Evolutionary conservation across 2,329 filamentous ascomycete genomes (phyloP).

Genomic region (Ascochyta rabiei): DNA sequence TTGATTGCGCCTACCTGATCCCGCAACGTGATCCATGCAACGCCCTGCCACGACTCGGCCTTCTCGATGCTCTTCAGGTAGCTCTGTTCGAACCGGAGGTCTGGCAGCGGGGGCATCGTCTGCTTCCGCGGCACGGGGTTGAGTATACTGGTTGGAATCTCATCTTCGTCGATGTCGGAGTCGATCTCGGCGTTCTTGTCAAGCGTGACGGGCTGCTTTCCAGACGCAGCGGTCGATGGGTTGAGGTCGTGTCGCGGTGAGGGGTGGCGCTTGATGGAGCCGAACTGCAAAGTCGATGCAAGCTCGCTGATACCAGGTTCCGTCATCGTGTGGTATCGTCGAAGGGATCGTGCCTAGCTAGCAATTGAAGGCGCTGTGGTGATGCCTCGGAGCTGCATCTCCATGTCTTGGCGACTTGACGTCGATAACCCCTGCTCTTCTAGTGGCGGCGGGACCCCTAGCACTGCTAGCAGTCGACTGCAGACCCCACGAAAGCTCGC

Average conservation of each 20-base stretch:
- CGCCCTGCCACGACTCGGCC: conserved; percentile 78
- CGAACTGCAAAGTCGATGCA: conserved; percentile 80
- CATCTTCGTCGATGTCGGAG: conserved; percentile 64
- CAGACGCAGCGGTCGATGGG: conserved; percentile 75
- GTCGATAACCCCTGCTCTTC: conserved; percentile 24
- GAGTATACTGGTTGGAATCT: conserved; percentile 72
- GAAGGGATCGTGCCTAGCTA: neutral
- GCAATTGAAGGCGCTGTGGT: neutral
- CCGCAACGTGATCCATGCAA: conserved; percentile 81
- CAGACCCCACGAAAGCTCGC: conserved; percentile 30
- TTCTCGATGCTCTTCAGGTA: conserved; percentile 87
- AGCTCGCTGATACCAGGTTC: conserved; percentile 57
- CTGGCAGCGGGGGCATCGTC: conserved; percentile 73
- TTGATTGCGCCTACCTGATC: conserved; percentile 71
- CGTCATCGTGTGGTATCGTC: neutral
- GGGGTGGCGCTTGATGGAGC: conserved; percentile 75
- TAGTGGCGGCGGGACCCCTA: conserved; percentile 25
- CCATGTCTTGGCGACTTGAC: conserved; percentile 32
- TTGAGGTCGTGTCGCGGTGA: conserved; percentile 78
- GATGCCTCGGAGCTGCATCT: conserved; percentile 16
- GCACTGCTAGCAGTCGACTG: conserved; percentile 11
- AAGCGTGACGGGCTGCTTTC: conserved; percentile 65
- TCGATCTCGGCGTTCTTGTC: conserved; percentile 45
- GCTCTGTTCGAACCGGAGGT: conserved; percentile 96
- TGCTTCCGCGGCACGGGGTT: conserved; percentile 59